These are phyloP conservation scores for Leptographium lundbergii DNA, from an alignment of 2,329 filamentous ascomycete genomes.

Conservation along the genomic window DNA sequence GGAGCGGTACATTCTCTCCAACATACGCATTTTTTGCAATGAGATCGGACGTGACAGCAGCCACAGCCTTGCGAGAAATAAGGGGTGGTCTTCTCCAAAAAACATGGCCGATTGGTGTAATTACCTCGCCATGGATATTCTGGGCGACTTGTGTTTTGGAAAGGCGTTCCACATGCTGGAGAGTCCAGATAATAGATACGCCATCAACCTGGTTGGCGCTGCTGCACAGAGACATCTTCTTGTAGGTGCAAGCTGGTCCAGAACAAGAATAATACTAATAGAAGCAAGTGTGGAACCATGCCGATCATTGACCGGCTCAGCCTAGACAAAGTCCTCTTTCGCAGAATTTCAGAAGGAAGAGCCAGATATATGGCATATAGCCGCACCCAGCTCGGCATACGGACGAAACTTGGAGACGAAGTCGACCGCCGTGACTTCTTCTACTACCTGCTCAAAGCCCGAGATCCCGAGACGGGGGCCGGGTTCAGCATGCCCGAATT, in stretches of 20 bases:
- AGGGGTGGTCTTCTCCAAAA: constrained; percentile 44
- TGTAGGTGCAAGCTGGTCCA: constrained; percentile 28
- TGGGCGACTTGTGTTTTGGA: constrained; percentile 48
- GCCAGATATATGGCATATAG: constrained; percentile 62
- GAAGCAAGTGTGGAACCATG: constrained; percentile 53
- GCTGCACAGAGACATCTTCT: constrained; percentile 58
- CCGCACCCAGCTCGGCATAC: constrained; percentile 51
- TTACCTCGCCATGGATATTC: constrained; percentile 50
- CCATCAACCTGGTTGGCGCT: constrained; percentile 52
- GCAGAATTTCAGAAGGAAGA: constrained; percentile 50
- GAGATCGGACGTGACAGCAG: constrained; percentile 30
- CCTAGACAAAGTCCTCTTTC: constrained; percentile 57
- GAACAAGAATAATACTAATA: neutral
- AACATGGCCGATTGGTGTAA: constrained; percentile 54
- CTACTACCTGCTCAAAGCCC: constrained; percentile 59
- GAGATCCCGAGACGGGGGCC: constrained; percentile 57
- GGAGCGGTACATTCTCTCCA: constrained; percentile 53
- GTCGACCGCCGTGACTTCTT: constrained; percentile 63
- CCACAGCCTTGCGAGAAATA: constrained; percentile 25
- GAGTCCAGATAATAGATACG: constrained; percentile 47
- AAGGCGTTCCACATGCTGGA: constrained; percentile 53
- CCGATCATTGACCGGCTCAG: constrained; percentile 53
- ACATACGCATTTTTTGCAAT: constrained; percentile 54
- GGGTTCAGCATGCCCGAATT: constrained; percentile 54
- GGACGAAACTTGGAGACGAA: constrained; percentile 52